Conservation (phyloP, 2,329 filamentous ascomycete genomes). For the Pseudogymnoascus verrucosus region DNA sequence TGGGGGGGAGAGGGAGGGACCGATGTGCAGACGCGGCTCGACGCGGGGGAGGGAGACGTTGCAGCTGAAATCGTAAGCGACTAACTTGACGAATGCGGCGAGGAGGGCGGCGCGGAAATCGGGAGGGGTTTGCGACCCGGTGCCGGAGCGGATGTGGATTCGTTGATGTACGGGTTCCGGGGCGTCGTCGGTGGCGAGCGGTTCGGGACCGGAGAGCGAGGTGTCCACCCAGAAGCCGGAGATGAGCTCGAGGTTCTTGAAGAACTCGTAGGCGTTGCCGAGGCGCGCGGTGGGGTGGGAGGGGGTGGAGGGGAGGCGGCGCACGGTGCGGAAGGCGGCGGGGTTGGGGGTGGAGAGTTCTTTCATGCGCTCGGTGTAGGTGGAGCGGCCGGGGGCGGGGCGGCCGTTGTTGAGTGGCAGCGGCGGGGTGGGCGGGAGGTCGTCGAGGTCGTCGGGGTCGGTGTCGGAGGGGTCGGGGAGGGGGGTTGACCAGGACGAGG, state of each 20-base stretch:
- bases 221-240: conserved; percentile 56
- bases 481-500: conserved; percentile 41
- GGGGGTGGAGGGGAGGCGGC: conserved; percentile 44
- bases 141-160: conserved; percentile 37
- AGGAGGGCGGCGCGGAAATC: conserved; percentile 51
- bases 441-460: not conserved
- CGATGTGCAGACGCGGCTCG: conserved; percentile 51
- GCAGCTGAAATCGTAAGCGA: conserved; percentile 59
- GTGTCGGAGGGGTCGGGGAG: conserved; percentile 11
- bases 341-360: conserved; percentile 51
- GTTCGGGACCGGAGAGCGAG: conserved; percentile 28
- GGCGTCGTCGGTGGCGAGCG: not conserved
- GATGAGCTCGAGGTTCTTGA: conserved; percentile 51
- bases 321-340: conserved; percentile 52
- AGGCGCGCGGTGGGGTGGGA: conserved; percentile 41
- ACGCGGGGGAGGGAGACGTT: conserved; percentile 48
- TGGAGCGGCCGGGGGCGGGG: conserved; percentile 47
- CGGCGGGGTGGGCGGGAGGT: not conserved
- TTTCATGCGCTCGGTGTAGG: conserved; percentile 49
- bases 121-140: conserved; percentile 48
- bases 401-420: conserved; percentile 44
- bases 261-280: conserved; percentile 60
- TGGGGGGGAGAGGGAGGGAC: conserved; percentile 13
- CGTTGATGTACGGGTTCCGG: conserved; percentile 18
- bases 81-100: conserved; percentile 53